These are phyloP conservation scores for Paramyrothecium sp. DNA, from an alignment of 2,329 filamentous ascomycete species.

Conservation along the genomic window DNA sequence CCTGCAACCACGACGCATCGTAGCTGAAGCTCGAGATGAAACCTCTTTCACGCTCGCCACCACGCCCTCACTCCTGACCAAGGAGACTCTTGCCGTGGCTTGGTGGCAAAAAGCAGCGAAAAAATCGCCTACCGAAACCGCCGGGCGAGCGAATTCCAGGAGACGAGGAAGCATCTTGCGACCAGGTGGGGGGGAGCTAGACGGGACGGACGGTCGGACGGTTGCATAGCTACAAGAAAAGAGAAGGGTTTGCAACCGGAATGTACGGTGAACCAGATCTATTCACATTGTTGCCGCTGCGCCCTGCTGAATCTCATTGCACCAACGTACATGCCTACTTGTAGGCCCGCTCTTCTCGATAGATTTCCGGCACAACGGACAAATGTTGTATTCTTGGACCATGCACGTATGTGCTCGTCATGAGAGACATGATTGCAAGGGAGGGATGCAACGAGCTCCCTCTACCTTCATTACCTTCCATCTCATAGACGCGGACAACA, in stretches of 20 bases:
- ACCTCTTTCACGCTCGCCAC: constrained; percentile 19
- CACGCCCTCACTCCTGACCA: constrained; percentile 20
- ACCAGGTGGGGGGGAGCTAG: background rate
- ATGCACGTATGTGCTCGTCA: constrained; percentile 73
- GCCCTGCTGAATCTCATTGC: background rate
- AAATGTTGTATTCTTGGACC: constrained; percentile 93
- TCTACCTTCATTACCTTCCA: no score
- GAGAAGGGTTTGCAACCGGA: background rate
- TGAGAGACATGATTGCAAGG: constrained; percentile 97
- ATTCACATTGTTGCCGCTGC: background rate
- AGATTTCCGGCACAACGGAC: constrained; percentile 72
- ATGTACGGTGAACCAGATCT: background rate
- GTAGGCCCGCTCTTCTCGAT: constrained; percentile 38
- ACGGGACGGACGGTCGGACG: background rate
- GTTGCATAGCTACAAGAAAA: background rate
- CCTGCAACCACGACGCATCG: constrained; percentile 30
- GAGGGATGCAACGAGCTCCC: constrained; percentile 71
- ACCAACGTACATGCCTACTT: background rate
- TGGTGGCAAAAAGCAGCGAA: constrained; percentile 18
- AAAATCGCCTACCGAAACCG: constrained; percentile 7
- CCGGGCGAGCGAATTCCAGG: constrained; percentile 4
- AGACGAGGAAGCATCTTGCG: background rate
- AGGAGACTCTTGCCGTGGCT: constrained; percentile 22
- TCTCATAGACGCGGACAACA: constrained; percentile 90
- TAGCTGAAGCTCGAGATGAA: constrained; percentile 24